Evolutionary conservation across 208 protist species (phyloP), one percentile per base, ranked within the genome.

Genomic region (Acanthamoeba lenticulata): DNA sequence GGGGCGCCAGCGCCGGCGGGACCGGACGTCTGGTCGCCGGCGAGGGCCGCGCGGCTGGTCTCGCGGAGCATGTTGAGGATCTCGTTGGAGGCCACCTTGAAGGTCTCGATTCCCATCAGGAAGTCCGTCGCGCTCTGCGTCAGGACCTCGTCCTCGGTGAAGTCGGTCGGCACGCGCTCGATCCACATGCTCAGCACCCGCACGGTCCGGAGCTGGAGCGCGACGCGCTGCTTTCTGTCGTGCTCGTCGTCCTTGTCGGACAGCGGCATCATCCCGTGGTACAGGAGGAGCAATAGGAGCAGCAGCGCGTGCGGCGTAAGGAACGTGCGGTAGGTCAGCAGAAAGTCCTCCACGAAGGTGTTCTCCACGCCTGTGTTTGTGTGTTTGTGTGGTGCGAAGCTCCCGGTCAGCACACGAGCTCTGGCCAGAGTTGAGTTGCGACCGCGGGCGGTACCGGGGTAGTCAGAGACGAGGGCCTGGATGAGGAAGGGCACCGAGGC

Each of bases 291-390:
- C 38, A 91, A 19, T 9, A 72, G 36, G 32, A 91, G 57, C 34
- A 91, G 27, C 34, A 74, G 85, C 0, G 57, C 85, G 34, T 91
- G 85, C 21, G 85, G 85, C 1, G 19, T 44, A 36, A 91, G 47
- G 40, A 72, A 91, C 24, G 85, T 91, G 45, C 55, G 85, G 27
- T 91, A 91, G 36, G 85, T 91, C n/a, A 91, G 36, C 13, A 91
- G 38, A 32, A 91, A 91, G n/a, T 91, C 85, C 85, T 74, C 85
- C 52, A 91, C 42, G 72, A 72, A 91, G 27, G 85, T 72, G 42
- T 40, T n/a, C 38, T 91, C 85, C 38, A 47, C 36, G 1, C 55
- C 57, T 65, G 57, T 29, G 52, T 24, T 24, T 29, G 9, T 38
- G 27, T 29, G 9, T 11, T 7, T 77, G 29, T 77, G 11, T 17